Evolutionary conservation across 768 basidiomycete genomes (phyloP).

Genomic region (Termitomyces eurrhizus): DNA sequence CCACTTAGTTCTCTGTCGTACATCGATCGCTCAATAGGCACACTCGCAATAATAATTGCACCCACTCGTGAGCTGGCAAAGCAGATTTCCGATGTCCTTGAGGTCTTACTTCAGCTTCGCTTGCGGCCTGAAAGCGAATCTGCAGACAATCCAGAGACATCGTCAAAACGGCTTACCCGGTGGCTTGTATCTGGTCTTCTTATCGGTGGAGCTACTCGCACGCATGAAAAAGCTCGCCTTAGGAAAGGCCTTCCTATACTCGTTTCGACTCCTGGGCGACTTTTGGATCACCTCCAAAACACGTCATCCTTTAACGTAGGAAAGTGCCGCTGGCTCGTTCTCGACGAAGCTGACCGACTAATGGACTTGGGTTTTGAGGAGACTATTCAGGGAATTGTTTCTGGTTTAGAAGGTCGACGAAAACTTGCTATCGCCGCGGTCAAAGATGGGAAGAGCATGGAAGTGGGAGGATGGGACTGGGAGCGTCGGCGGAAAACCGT

Average conservation of each 20-base stretch:
- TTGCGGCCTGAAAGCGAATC: slow-evolving; percentile 55
- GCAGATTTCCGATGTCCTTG: slow-evolving; percentile 95
- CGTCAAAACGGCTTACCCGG: slow-evolving; percentile 57
- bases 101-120: slow-evolving; percentile 72
- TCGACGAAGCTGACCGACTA: slow-evolving; percentile 95
- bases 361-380: slow-evolving; percentile 99
- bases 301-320: slow-evolving; percentile 90
- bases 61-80: slow-evolving; percentile 95
- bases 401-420: slow-evolving; percentile 78
- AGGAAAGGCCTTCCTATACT: slow-evolving; percentile 94
- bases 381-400: slow-evolving; percentile 85
- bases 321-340: slow-evolving; percentile 92
- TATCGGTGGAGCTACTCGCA: slow-evolving; percentile 89
- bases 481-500: slow-evolving; percentile 73
- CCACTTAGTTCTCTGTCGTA: slow-evolving; percentile 87
- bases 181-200: slow-evolving; percentile 94
- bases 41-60: slow-evolving; percentile 89
- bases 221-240: slow-evolving; percentile 93
- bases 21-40: slow-evolving; percentile 93
- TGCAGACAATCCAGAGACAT: slow-evolving; percentile 41
- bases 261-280: slow-evolving; percentile 91
- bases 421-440: slow-evolving; percentile 69
- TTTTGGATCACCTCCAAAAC: slow-evolving; percentile 95
- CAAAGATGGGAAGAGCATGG: slow-evolving; percentile 60
- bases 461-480: slow-evolving; percentile 89